Evolutionary conservation across 257 asterid species (phyloP).

Genomic region (Avicennia marina): DNA sequence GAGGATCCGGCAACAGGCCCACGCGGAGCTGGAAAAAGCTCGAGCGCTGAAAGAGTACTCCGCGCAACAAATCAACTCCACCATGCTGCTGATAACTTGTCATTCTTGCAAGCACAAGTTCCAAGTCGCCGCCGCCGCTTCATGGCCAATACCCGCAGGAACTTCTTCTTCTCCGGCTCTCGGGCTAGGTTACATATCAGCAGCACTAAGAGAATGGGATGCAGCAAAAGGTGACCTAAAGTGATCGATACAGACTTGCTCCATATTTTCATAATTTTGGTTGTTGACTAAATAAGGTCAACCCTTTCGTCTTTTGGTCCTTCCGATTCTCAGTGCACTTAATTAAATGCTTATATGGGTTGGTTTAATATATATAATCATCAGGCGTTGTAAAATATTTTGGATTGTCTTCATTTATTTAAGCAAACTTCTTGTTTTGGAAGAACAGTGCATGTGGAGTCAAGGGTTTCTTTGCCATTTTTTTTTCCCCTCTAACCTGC

Average conservation of each 20-base stretch:
- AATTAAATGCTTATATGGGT: too few species aligned
- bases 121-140: slow-evolving; percentile 16
- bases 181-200: slow-evolving; percentile 43
- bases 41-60: slow-evolving; percentile 44
- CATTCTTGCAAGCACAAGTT: slow-evolving; percentile 50
- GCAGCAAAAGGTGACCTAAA: slow-evolving; percentile 28
- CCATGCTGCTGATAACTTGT: slow-evolving; percentile 58
- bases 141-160: neutral
- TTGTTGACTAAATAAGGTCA: neutral
- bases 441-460: slow-evolving; percentile 10
- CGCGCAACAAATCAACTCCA: slow-evolving; percentile 35
- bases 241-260: neutral
- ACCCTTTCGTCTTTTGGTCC: neutral
- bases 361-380: too few species aligned
- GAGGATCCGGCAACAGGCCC: slow-evolving; percentile 57
- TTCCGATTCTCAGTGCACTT: neutral
- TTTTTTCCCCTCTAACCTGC: slow-evolving; percentile 21
- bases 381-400: too few species aligned
- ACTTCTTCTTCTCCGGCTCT: slow-evolving; percentile 10
- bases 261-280: neutral
- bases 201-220: slow-evolving; percentile 45
- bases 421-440: too few species aligned
- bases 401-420: too few species aligned
- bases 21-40: slow-evolving; percentile 54
- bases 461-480: slow-evolving; percentile 8